Conservation (phyloP, 768 basidiomycete species). For the Dendrothele bispora region DNA sequence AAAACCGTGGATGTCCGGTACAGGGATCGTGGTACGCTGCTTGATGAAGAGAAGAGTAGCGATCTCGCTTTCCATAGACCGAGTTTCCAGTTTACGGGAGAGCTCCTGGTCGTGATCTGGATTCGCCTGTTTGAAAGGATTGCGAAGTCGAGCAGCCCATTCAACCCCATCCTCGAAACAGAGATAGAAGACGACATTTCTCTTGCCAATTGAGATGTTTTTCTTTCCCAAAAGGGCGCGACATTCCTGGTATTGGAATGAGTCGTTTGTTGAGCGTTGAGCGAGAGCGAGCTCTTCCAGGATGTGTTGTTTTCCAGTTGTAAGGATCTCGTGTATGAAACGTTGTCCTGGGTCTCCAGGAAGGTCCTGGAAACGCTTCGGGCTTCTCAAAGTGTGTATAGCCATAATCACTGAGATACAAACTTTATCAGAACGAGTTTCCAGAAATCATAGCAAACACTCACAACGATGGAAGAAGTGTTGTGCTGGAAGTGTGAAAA, state of each 20-base stretch:
- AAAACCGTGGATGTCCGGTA: slow-evolving; percentile 2
- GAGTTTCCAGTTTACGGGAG: not conserved
- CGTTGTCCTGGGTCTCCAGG: not conserved
- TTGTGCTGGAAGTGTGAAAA: too few species aligned
- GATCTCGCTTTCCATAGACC: slow-evolving; percentile 3
- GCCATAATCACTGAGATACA: too few species aligned
- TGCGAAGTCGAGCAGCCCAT: slow-evolving; percentile 1
- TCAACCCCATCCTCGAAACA: not conserved
- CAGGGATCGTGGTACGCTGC: slow-evolving; percentile 6
- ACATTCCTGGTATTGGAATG: too few species aligned
- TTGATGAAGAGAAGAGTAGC: slow-evolving; percentile 1
- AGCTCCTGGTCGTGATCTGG: not conserved
- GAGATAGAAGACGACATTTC: not conserved
- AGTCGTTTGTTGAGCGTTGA: not conserved
- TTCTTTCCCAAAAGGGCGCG: not conserved
- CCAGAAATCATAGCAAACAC: too few species aligned
- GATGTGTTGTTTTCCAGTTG: not conserved
- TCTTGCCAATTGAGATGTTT: not conserved
- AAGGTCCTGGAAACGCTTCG: not conserved
- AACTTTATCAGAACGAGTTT: too few species aligned
- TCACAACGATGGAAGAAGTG: too few species aligned
- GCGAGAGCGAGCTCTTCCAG: not conserved
- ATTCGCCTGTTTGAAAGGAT: not conserved
- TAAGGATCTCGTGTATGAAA: not conserved
- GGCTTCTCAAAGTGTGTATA: not conserved